Conservation (phyloP, 352 stramenopile species). For the Globisporangium alternatum region DNA sequence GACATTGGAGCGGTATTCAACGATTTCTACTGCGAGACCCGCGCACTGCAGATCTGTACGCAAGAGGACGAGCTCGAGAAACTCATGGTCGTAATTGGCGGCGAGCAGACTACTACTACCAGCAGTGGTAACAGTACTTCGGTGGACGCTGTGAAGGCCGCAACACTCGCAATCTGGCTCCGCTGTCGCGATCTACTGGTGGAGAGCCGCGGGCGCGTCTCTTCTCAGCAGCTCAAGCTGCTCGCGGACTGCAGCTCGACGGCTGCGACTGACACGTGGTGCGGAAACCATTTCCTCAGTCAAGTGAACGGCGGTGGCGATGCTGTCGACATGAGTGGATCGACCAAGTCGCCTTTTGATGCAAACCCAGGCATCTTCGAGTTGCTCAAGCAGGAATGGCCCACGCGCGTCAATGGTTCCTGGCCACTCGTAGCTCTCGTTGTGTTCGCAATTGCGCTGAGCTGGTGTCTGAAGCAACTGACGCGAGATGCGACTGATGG, state of each 20-base stretch:
- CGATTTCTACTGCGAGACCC: constrained; percentile 19
- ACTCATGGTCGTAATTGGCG: constrained; percentile 14
- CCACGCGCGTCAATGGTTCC: constrained; percentile 9
- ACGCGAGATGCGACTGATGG: constrained; percentile 5
- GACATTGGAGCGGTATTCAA: constrained; percentile 18
- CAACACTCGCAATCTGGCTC: constrained; percentile 14
- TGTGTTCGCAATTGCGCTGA: constrained; percentile 6
- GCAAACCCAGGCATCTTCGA: constrained; percentile 16
- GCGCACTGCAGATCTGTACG: constrained; percentile 16
- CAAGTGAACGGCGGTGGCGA: constrained; percentile 1
- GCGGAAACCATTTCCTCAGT: constrained; percentile 5
- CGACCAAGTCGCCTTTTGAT: constrained; percentile 5
- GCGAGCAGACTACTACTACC: not conserved
- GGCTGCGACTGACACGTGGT: constrained; percentile 16
- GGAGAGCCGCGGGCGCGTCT: not conserved
- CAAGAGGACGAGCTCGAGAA: constrained; percentile 9
- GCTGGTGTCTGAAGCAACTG: constrained; percentile 2
- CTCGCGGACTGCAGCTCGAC: constrained; percentile 14
- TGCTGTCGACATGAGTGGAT: not conserved
- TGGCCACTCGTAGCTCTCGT: constrained; percentile 5
- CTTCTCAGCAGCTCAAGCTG: constrained; percentile 12
- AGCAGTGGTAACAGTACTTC: not conserved
- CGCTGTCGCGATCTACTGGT: constrained; percentile 19
- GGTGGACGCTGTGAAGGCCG: not conserved
- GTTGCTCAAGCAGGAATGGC: constrained; percentile 14